phyloP scores from a whole-genome alignment of 2,329 filamentous ascomycete genomes.

The Alternaria brassicae region DNA sequence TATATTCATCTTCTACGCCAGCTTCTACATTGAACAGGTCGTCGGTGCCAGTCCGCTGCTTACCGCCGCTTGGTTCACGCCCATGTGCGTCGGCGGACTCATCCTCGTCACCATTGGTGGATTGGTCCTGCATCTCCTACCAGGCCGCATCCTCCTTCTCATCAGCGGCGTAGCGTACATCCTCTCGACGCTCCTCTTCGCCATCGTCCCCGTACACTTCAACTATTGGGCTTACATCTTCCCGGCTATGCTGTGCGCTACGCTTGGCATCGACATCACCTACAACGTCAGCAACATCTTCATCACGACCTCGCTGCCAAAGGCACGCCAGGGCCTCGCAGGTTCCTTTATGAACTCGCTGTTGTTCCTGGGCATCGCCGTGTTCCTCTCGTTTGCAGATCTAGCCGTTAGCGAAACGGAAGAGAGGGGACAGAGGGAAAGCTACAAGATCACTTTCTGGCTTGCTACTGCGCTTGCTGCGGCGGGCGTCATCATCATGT shows the following conservation, averaged over 20 bases:
- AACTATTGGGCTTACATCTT: slow-evolving; percentile 51
- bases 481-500: slow-evolving; percentile 45
- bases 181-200: slow-evolving; percentile 43
- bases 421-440: slow-evolving; percentile 36
- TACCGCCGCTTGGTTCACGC: slow-evolving; percentile 47
- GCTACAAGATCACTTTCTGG: slow-evolving; percentile 51
- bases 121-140: slow-evolving; percentile 45
- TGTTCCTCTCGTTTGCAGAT: slow-evolving; percentile 48
- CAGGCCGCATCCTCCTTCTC: slow-evolving; percentile 42
- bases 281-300: slow-evolving; percentile 51
- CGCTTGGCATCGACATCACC: slow-evolving; percentile 48
- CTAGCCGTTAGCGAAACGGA: slow-evolving; percentile 45
- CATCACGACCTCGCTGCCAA: slow-evolving; percentile 46
- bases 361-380: slow-evolving; percentile 47
- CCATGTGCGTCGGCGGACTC: slow-evolving; percentile 47
- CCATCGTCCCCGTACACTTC: slow-evolving; percentile 41
- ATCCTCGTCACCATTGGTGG: slow-evolving; percentile 45
- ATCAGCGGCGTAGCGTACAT: slow-evolving; percentile 44
- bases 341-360: slow-evolving; percentile 48
- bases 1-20: slow-evolving; percentile 50
- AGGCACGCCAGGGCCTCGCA: slow-evolving; percentile 45
- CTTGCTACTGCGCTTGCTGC: slow-evolving; percentile 41
- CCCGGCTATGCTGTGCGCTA: slow-evolving; percentile 55
- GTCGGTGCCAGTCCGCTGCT: slow-evolving; percentile 39
- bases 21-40: slow-evolving; percentile 47